Base-by-base conservation (phyloP, 495 filamentous ascomycete species). In the Tuber borchii region DNA sequence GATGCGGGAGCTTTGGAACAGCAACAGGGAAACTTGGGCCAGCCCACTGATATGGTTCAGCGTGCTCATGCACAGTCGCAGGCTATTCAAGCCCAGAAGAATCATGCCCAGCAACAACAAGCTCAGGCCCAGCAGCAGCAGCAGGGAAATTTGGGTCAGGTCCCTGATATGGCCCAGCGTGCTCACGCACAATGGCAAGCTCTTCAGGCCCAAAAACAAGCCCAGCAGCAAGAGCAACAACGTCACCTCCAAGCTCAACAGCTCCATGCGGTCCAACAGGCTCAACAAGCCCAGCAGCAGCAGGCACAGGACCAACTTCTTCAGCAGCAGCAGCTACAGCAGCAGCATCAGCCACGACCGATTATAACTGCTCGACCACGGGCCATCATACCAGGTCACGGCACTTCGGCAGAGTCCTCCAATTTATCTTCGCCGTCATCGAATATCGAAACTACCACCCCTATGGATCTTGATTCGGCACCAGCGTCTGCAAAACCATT, bases 351-450 rank as follows among this genome's bases (percentile, higher is more conserved):
- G 3, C 74, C 78, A 46, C 76, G 77, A 6, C 74, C 79, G 46
- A 76, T 80, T 37, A 72, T 78, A 61, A 81, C 78, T 1, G 65
- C 69, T 16, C 45, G 51, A 73, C 77, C 70, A 45, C 77, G 65
- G 20, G 65, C 73, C 10, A 73, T 51, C 51, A 70, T 34, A 10
- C 44, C 77, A 9, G 77, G 72, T 68, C 78, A 71, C 34, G 78
- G 73, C 34, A 73, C 73, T 71, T 79, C 78, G 34, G 75, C 79
- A 10, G 81, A 81, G 69, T 83, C 81, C 10, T 81, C 81, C 34
- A 80, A 77, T 45, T 39, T 83, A 45, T 83, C 81, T 6, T 83
- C 81, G 26, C 81, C 81, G 42, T 78, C 74, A n/a, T 80, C 78
- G 26, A 79, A 80, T 31, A 70, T 75, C 20, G 79, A 81, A 42